Evolutionary conservation across 116 monocot species (phyloP).

Genomic region (Dioscorea cayenensis): DNA sequence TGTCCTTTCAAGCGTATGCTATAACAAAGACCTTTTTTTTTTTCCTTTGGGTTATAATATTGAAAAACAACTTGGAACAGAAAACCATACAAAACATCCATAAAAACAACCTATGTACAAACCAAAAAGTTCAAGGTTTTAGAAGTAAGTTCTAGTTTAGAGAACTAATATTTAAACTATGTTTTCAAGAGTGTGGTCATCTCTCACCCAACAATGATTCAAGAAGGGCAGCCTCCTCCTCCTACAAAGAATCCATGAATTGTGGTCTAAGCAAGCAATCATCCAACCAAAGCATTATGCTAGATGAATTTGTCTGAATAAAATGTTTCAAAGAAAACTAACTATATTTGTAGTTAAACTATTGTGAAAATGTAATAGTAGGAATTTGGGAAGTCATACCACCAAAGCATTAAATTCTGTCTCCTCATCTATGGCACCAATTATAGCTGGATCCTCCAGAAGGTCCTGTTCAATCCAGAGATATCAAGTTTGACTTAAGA

Average conservation of each 20-base stretch:
- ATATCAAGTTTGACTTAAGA: not conserved
- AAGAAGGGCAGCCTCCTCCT: constrained; percentile 82
- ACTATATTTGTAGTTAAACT: not conserved
- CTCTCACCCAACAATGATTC: constrained; percentile 63
- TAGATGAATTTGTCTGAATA: not conserved
- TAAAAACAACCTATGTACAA: too few species aligned
- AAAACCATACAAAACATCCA: too few species aligned
- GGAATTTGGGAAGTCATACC: constrained; percentile 24
- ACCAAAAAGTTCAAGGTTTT: not conserved
- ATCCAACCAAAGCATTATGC: not conserved
- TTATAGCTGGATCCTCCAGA: constrained; percentile 81
- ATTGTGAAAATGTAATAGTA: not conserved
- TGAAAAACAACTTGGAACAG: too few species aligned
- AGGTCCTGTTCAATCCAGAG: constrained; percentile 42
- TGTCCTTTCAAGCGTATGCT: too few species aligned
- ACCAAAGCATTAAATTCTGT: constrained; percentile 93
- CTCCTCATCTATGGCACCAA: constrained; percentile 77
- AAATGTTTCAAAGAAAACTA: not conserved
- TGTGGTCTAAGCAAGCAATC: too few species aligned
- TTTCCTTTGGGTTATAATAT: too few species aligned
- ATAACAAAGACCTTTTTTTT: too few species aligned
- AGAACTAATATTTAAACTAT: not conserved
- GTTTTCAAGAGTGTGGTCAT: constrained; percentile 5
- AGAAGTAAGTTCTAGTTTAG: not conserved
- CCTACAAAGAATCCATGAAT: constrained; percentile 23